Evolutionary conservation across 108 stramenopile genomes (phyloP), one percentile per base, ranked within the genome.

Genomic region (Seminavis robusta): DNA sequence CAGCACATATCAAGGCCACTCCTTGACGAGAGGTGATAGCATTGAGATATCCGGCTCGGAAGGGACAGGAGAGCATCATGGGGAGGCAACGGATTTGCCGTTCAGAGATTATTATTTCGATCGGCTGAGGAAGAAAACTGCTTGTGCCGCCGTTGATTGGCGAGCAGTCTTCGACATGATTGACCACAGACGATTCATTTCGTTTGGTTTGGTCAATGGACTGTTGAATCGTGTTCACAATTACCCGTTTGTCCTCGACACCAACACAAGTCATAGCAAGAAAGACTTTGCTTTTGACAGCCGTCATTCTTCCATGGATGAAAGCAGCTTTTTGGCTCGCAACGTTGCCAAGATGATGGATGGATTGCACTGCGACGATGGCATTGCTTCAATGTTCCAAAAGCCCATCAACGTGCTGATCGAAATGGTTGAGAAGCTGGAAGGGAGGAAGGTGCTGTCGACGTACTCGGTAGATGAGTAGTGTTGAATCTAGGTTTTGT

Each of bases 141-240:
- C 20, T 15, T 15, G 25, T 7, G 20, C 3, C 24, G 47, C 28
- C 8, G 67, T 77, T 13, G 86, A 85, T 31, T 84, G 83, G 86
- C 78, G 74, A 13, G 53, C 61, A 23, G 63, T 80, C 13, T 81
- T 89, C 42, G 67, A 80, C 19, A 50, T 70, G 29, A 71, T 95
- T 60, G 94, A 95, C 66, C 90, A 93, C 50, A 77, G 86, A 29
- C 70, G 93, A 56, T 64, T 96, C 48, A 61, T 86, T 28, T 76
- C 93, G 1, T 96, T 96, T 67, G 95, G 95, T 19, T 57, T 92
- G 0, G 61, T 92, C 21, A 76, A 86, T 61, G 92, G 90, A 11
- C 45, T 96, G 19, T 59, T 96, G 16, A 48, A 64, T 0, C 73
- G 95, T 33, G 77, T 96, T 40, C 95, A 96, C 54, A 59, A 71